Conservation (phyloP, 768 basidiomycete species). For the Hygrophoropsis aurantiaca region DNA sequence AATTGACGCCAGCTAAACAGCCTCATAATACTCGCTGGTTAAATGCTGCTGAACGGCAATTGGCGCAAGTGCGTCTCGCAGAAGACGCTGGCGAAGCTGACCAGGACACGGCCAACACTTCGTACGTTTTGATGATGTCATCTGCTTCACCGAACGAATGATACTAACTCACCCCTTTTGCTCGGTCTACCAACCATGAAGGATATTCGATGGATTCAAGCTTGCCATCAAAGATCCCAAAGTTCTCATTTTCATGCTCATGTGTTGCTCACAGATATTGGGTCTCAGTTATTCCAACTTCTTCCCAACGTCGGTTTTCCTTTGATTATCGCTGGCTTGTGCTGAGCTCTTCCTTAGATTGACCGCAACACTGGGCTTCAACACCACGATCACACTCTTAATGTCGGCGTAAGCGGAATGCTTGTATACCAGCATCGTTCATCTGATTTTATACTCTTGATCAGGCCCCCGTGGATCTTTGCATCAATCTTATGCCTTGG, state of each 20-base stretch:
- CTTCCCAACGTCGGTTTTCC: constrained; percentile 45
- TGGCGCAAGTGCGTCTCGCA: constrained; percentile 54
- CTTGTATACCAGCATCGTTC: neutral
- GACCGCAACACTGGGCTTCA: constrained; percentile 62
- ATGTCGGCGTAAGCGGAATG: constrained; percentile 50
- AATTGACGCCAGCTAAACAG: constrained; percentile 25
- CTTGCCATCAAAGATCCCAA: constrained; percentile 58
- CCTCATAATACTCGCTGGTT: constrained; percentile 59
- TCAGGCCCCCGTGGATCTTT: constrained; percentile 65
- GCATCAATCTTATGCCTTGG: constrained; percentile 48
- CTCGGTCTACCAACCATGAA: no score
- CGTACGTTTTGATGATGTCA: constrained; percentile 46
- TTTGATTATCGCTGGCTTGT: neutral
- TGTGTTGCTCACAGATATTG: constrained; percentile 48
- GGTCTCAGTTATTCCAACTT: constrained; percentile 63
- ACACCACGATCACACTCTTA: constrained; percentile 57
- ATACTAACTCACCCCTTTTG: no score
- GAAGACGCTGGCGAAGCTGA: constrained; percentile 73
- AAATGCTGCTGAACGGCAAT: constrained; percentile 46
- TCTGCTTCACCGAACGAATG: constrained; percentile 49
- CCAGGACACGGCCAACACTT: constrained; percentile 18
- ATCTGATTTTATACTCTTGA: neutral
- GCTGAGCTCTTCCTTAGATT: constrained; percentile 33
- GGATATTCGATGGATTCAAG: constrained; percentile 50
- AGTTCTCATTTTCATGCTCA: constrained; percentile 52